Evolutionary conservation across 768 basidiomycete species (phyloP), one percentile per base, ranked within the genome.

Genomic region (Suillus americanus): DNA sequence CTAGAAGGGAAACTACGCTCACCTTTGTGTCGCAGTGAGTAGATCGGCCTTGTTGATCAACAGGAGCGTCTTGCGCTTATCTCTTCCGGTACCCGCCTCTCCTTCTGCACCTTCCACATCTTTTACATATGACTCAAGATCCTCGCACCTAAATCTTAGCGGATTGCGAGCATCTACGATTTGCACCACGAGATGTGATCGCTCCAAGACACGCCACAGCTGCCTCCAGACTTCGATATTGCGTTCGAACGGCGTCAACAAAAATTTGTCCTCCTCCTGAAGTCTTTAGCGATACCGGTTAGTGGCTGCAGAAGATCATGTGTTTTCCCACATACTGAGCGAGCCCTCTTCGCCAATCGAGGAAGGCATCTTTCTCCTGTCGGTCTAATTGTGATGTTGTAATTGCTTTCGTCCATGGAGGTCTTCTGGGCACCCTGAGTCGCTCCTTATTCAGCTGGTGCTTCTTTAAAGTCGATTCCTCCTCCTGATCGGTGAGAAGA

Each of bases 161-260:
- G 97, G 97, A 79, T 97, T 98, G 45, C 97, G 88, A 7, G 95
- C 95, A 72, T 99, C 97, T 60, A 97, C 92, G 60, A 99, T 97
- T 77, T 99, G 95, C 2, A 99, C 92, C 38, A 99, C 79, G 28
- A 99, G 86, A 70, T 97, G 93, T 1, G 97, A 97, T 25, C 95
- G 86, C 78, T 99, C 97, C 10, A 97, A 79, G 1, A 99, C 97
- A 60, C 97, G 85, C 97, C 97, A 99, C 9, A 99, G 84, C 72
- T 99, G 97, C 50, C 97, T 83, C 97, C 97, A 99, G 14, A 99
- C 97, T 81, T 99, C 96, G 38, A 99, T 79, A 73, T 99, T 99
- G 57, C 95, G 90, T 74, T 99, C 97, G 72, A 97, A 99, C 5
- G 95, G 97, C 0, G 96, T 97, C 1, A 98, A 81, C n/a, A 98